A percentile compares a stretch with the other conserved stretches of the same genome.
Conservation (phyloP, 2,329 filamentous ascomycete species). For the Colletotrichum falcatum region DNA sequence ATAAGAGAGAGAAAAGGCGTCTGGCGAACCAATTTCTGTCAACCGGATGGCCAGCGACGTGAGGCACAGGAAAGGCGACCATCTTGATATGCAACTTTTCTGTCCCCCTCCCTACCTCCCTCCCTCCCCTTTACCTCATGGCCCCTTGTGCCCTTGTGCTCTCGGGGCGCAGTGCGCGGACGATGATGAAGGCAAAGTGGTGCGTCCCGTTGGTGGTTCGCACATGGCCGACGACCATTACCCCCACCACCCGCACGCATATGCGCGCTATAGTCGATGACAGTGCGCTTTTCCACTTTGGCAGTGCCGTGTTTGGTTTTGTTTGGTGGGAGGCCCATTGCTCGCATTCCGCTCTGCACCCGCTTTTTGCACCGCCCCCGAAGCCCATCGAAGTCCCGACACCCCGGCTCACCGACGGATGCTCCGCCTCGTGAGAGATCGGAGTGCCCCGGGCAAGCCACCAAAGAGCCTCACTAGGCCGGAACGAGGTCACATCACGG, state of each 20-base stretch:
- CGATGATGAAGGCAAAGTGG: constrained; percentile 22
- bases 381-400: constrained; percentile 9
- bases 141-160: background rate
- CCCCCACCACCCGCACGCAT: background rate
- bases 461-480: constrained; percentile 36
- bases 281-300: constrained; percentile 27
- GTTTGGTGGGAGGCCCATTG: background rate
- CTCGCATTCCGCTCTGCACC: background rate
- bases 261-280: background rate
- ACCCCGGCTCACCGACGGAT: constrained; percentile 28
- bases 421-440: constrained; percentile 32
- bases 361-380: constrained; percentile 19
- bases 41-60: constrained; percentile 24
- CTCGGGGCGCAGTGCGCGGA: constrained; percentile 35
- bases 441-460: constrained; percentile 27
- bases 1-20: constrained; percentile 1
- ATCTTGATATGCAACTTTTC: constrained; percentile 19
- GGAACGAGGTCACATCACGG: constrained; percentile 13
- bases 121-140: too few species aligned
- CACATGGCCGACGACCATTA: constrained; percentile 8
- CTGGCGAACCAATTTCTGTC: constrained; percentile 36
- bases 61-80: constrained; percentile 29
- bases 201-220: constrained; percentile 31
- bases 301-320: background rate
- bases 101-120: too few species aligned